These are phyloP conservation scores for Calonectria crousiana DNA, from an alignment of 2,329 filamentous ascomycete genomes.

Conservation along the genomic window DNA sequence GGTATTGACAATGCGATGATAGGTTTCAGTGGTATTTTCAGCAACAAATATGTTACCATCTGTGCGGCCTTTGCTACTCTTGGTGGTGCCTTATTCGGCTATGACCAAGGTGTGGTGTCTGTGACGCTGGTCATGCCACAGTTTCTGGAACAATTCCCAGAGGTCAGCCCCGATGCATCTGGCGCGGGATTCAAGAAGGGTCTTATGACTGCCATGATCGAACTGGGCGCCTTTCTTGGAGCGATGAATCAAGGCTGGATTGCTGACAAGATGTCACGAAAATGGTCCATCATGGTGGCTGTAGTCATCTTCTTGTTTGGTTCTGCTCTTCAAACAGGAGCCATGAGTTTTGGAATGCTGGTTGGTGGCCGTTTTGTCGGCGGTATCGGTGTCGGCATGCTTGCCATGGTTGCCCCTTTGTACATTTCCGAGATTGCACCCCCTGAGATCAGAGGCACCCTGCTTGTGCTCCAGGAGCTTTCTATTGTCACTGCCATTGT, in stretches of 20 bases:
- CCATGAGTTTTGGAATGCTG: constrained; percentile 55
- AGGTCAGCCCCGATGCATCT: constrained; percentile 45
- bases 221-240: constrained; percentile 55
- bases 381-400: constrained; percentile 57
- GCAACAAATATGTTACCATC: constrained; percentile 24
- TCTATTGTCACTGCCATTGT: constrained; percentile 48
- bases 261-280: constrained; percentile 46
- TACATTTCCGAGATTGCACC: constrained; percentile 62
- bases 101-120: constrained; percentile 51
- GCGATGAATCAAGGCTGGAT: constrained; percentile 29
- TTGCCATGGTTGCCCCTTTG: constrained; percentile 54
- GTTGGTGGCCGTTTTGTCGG: constrained; percentile 57
- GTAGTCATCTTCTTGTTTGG: constrained; percentile 53
- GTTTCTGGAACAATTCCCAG: constrained; percentile 45
- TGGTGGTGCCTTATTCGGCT: constrained; percentile 28
- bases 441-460: constrained; percentile 59
- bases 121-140: constrained; percentile 47
- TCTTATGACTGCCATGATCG: constrained; percentile 61
- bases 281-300: constrained; percentile 48
- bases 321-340: constrained; percentile 57
- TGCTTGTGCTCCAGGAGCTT: constrained; percentile 57
- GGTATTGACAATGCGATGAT: background rate
- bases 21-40: constrained; percentile 22
- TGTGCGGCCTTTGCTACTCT: constrained; percentile 24
- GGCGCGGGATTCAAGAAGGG: constrained; percentile 51